Evolutionary conservation across 1,139 yeast genomes (phyloP).

Genomic region (Groenewaldozyma auringiensis): DNA sequence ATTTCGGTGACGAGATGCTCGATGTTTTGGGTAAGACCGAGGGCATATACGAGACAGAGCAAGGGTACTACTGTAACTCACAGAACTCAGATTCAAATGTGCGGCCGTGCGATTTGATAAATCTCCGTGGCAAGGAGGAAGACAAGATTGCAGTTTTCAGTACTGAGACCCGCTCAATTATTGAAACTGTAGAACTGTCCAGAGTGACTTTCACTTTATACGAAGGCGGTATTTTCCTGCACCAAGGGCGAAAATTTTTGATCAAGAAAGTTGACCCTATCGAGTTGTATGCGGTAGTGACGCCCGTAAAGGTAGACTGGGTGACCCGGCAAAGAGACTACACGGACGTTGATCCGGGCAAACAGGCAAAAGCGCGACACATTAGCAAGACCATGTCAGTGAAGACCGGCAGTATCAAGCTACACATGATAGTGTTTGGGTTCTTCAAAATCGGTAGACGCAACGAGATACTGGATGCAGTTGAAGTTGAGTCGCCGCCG

Average conservation of each 20-base stretch:
- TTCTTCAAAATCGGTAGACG: conserved; percentile 76
- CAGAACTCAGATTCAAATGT: conserved; percentile 25
- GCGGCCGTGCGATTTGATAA: conserved; percentile 67
- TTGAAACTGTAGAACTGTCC: conserved; percentile 87
- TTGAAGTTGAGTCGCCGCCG: conserved; percentile 89
- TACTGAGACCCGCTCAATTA: conserved; percentile 65
- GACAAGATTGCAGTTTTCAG: conserved; percentile 81
- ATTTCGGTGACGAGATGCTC: conserved; percentile 36
- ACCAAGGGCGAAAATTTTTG: conserved; percentile 85
- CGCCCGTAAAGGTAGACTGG: conserved; percentile 90
- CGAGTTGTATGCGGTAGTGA: conserved; percentile 70
- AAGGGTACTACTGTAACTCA: not conserved
- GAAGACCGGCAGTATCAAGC: conserved; percentile 65
- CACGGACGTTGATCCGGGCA: conserved; percentile 78
- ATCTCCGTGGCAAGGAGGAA: conserved; percentile 72
- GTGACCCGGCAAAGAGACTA: conserved; percentile 83
- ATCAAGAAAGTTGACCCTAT: conserved; percentile 78
- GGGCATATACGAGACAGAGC: conserved; percentile 11
- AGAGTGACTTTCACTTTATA: conserved; percentile 85
- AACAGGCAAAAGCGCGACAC: conserved; percentile 1
- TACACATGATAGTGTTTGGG: conserved; percentile 79
- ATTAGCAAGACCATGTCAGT: conserved; percentile 7
- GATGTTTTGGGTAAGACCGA: not conserved
- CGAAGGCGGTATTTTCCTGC: conserved; percentile 92
- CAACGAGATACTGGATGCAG: conserved; percentile 78